phyloP scores from a whole-genome alignment of 805 yeast species.

The Myxozyma lipomycoides region DNA sequence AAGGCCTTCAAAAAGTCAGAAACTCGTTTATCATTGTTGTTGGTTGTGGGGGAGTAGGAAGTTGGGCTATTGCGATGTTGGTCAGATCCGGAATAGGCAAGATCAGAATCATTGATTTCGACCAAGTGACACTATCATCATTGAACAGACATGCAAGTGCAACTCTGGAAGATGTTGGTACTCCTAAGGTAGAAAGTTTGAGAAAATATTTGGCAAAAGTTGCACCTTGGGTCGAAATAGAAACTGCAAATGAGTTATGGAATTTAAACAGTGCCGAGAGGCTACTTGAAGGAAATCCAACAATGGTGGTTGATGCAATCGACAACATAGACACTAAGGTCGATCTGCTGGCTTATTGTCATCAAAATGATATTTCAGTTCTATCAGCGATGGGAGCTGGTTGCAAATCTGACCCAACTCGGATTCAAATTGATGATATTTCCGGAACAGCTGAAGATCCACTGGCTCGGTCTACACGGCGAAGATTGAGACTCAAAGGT shows the following conservation, averaged over 20 bases:
- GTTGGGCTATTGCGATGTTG: constrained; percentile 90
- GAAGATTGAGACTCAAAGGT: constrained; percentile 77
- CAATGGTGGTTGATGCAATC: constrained; percentile 87
- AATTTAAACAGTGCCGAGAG: constrained; percentile 57
- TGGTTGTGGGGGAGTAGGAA: constrained; percentile 99
- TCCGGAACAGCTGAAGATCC: constrained; percentile 93
- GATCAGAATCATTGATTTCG: constrained; percentile 83
- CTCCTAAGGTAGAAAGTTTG: constrained; percentile 79
- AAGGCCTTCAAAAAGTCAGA: constrained; percentile 73
- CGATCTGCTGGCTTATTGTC: constrained; percentile 73
- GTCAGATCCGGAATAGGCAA: constrained; percentile 84
- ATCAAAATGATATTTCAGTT: constrained; percentile 57
- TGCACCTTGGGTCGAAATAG: constrained; percentile 93
- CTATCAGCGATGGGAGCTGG: constrained; percentile 97
- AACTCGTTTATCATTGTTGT: constrained; percentile 68
- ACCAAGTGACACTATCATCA: constrained; percentile 89
- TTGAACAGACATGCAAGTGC: constrained; percentile 95
- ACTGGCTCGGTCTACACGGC: constrained; percentile 77
- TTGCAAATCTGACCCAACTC: constrained; percentile 89
- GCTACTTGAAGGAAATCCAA: constrained; percentile 56
- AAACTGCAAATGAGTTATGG: constrained; percentile 76
- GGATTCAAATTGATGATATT: constrained; percentile 84
- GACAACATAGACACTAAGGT: constrained; percentile 97
- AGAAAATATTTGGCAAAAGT: constrained; percentile 61
- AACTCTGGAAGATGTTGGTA: constrained; percentile 85